These are phyloP conservation scores for Pichia sp. DNA, from an alignment of 1,139 yeast species.

Conservation along the genomic window DNA sequence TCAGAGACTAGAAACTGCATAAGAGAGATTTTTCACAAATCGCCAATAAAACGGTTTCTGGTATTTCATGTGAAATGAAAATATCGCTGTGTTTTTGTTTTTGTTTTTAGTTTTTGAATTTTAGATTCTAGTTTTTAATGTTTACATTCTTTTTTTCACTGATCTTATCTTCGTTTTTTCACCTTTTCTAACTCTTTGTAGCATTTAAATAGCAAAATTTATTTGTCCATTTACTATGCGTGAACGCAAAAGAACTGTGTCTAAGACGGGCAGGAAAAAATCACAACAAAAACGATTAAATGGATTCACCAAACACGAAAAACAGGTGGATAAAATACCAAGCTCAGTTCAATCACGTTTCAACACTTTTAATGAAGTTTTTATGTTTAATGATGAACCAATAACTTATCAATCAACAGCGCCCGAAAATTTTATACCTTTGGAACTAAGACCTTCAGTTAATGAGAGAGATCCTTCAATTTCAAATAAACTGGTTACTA, in stretches of 20 bases:
- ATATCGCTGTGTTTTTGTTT: neutral
- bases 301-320: neutral
- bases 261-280: neutral
- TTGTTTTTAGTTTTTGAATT: neutral
- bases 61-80: neutral
- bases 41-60: neutral
- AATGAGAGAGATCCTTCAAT: neutral
- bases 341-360: conserved; percentile 7
- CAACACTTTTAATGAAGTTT: conserved; percentile 1
- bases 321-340: neutral
- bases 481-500: neutral
- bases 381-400: conserved; percentile 11
- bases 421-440: conserved; percentile 3
- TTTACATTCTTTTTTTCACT: neutral
- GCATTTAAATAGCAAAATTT: neutral
- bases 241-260: neutral
- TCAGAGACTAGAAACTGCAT: conserved; percentile 5
- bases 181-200: neutral
- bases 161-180: neutral
- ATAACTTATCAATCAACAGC: conserved; percentile 5
- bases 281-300: neutral
- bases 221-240: neutral
- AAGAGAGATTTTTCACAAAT: neutral
- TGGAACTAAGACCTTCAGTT: neutral
- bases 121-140: neutral